Percentiles rank a stretch among this genome's conserved stretches.
Conservation (phyloP, 768 basidiomycete genomes). For the Pholiota microspora region DNA sequence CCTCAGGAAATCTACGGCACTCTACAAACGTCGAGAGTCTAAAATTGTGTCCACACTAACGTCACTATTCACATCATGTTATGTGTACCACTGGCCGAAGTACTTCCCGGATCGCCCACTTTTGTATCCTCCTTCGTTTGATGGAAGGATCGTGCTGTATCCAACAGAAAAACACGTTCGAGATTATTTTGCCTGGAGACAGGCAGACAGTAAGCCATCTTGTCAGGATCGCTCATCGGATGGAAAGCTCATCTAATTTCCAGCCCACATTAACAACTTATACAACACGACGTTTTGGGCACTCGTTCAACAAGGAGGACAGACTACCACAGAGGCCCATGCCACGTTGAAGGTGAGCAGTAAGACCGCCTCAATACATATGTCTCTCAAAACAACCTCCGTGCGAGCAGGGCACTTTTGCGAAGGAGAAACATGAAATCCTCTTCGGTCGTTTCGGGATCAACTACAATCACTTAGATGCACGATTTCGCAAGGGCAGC, state of each 20-base stretch:
- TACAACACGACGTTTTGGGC: constrained; percentile 98
- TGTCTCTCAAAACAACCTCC: not conserved
- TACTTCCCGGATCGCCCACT: constrained; percentile 76
- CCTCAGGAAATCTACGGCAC: constrained; percentile 64
- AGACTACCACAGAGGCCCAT: constrained; percentile 80
- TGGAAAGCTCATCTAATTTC: constrained; percentile 12
- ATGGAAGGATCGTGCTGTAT: constrained; percentile 84
- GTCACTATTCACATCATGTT: constrained; percentile 88
- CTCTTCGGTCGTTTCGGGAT: constrained; percentile 78
- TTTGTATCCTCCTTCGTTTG: constrained; percentile 87
- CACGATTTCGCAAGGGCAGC: constrained; percentile 82
- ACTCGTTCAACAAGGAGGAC: constrained; percentile 78
- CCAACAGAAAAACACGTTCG: constrained; percentile 68
- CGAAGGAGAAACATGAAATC: constrained; percentile 90
- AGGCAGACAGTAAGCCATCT: constrained; percentile 82
- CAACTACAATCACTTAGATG: constrained; percentile 81
- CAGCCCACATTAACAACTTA: constrained; percentile 97
- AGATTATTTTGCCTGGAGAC: constrained; percentile 96
- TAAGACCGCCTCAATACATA: not conserved
- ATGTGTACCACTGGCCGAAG: constrained; percentile 80
- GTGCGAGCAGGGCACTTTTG: constrained; percentile 74
- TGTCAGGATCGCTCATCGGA: not conserved
- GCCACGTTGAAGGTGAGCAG: constrained; percentile 68
- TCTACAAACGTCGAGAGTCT: constrained; percentile 84
- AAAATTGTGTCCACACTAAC: constrained; percentile 85